phyloP scores from a whole-genome alignment of 2,329 filamentous ascomycete genomes.

The Teratosphaeria epicoccoides region DNA sequence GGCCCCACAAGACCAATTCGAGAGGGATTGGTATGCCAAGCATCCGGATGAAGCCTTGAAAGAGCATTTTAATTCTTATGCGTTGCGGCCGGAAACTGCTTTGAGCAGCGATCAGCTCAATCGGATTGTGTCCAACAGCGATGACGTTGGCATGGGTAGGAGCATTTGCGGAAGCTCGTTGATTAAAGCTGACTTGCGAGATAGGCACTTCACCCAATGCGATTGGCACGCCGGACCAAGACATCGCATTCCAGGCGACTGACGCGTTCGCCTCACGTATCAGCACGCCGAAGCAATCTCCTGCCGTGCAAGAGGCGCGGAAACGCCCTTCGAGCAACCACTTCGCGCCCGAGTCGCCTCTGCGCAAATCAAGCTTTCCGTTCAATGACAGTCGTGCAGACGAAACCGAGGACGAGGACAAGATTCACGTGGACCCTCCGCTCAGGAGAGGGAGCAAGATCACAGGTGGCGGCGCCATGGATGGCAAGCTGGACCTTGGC shows the following conservation, averaged over 20 bases:
- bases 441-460: conserved; percentile 35
- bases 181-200: neutral
- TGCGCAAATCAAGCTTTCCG: conserved; percentile 39
- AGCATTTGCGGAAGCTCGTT: neutral
- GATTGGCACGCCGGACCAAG: conserved; percentile 72
- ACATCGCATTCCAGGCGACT: conserved; percentile 77
- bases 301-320: conserved; percentile 25
- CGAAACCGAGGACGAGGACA: conserved; percentile 45
- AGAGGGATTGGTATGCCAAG: conserved; percentile 86
- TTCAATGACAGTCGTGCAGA: conserved; percentile 30
- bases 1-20: conserved; percentile 65
- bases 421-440: conserved; percentile 70
- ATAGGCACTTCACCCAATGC: conserved; percentile 54
- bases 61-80: conserved; percentile 59
- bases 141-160: conserved; percentile 42
- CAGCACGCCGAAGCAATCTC: conserved; percentile 50
- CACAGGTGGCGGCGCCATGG: conserved; percentile 41
- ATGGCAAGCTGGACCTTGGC: conserved; percentile 42
- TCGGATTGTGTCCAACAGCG: conserved; percentile 70
- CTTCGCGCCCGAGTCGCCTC: conserved; percentile 31
- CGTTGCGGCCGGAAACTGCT: conserved; percentile 63
- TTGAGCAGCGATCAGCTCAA: conserved; percentile 85
- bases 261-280: conserved; percentile 75
- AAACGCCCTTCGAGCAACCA: conserved; percentile 25
- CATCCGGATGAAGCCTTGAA: conserved; percentile 71